These are phyloP conservation scores for Termitomyces sp. DNA, from an alignment of 768 basidiomycete genomes.

Conservation along the genomic window DNA sequence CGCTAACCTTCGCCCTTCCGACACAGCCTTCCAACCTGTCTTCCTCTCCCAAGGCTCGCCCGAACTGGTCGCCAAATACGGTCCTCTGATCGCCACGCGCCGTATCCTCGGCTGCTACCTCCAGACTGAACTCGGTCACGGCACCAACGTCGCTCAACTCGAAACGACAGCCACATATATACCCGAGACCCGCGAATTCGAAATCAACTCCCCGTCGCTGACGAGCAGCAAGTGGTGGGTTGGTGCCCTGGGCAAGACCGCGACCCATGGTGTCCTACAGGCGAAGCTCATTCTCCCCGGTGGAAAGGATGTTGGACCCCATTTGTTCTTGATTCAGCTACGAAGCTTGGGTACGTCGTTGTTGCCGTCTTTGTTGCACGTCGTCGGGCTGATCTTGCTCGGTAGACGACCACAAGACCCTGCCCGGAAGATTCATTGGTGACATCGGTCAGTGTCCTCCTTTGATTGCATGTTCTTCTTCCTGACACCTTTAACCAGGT, in stretches of 20 bases:
- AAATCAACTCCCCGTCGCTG: slow-evolving; percentile 69
- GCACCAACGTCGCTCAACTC: slow-evolving; percentile 60
- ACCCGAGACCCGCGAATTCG: slow-evolving; percentile 62
- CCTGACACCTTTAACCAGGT: slow-evolving; percentile 27
- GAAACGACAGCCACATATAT: slow-evolving; percentile 78
- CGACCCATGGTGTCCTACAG: slow-evolving; percentile 73
- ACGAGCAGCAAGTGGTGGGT: slow-evolving; percentile 85
- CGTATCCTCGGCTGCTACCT: slow-evolving; percentile 70
- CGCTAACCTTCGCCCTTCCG: slow-evolving; percentile 7
- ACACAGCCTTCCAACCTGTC: slow-evolving; percentile 61
- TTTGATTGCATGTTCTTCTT: not conserved
- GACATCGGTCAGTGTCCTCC: slow-evolving; percentile 51
- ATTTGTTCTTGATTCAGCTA: slow-evolving; percentile 71
- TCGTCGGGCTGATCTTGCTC: not conserved
- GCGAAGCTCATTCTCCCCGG: slow-evolving; percentile 65
- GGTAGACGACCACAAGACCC: slow-evolving; percentile 51
- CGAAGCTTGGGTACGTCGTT: slow-evolving; percentile 48
- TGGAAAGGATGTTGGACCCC: slow-evolving; percentile 60
- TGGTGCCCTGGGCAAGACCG: slow-evolving; percentile 63
- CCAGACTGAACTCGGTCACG: slow-evolving; percentile 78
- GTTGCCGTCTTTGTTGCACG: not conserved
- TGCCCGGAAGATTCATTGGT: slow-evolving; percentile 60
- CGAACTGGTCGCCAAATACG: slow-evolving; percentile 47
- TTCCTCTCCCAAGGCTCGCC: slow-evolving; percentile 56
- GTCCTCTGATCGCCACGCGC: slow-evolving; percentile 39